Evolutionary conservation across 257 asterid genomes (phyloP).

Genomic region (Perilla frutescens): DNA sequence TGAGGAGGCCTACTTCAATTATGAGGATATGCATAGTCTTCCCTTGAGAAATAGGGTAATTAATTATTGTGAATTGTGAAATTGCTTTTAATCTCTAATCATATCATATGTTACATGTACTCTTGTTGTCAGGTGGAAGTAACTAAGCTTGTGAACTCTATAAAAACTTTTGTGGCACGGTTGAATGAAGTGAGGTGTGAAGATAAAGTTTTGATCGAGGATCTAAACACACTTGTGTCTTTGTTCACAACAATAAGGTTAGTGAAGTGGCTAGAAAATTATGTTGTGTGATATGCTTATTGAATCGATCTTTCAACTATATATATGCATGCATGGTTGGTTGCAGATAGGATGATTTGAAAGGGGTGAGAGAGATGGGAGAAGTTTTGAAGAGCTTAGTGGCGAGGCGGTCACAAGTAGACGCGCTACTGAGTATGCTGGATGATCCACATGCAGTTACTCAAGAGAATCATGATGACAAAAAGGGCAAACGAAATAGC

Average conservation of each 20-base stretch:
- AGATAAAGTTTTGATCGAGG: constrained; percentile 15
- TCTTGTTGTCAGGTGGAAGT: constrained; percentile 39
- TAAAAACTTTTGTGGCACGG: constrained; percentile 13
- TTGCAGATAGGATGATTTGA: constrained; percentile 25
- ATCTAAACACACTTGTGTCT: not conserved
- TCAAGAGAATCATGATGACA: not conserved
- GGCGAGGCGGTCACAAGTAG: constrained; percentile 32
- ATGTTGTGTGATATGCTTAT: not conserved
- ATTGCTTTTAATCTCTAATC: not conserved
- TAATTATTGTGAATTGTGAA: not conserved
- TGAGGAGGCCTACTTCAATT: constrained; percentile 21
- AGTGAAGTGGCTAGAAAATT: not conserved
- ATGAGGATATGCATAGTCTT: constrained; percentile 15
- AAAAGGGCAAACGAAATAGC: constrained; percentile 27
- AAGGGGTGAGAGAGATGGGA: constrained; percentile 23
- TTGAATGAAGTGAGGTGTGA: constrained; percentile 28
- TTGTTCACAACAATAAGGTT: constrained; percentile 10
- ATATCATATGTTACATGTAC: not conserved
- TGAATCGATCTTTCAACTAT: no score
- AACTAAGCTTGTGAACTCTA: constrained; percentile 7
- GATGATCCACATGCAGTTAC: not conserved
- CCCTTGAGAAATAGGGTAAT: constrained; percentile 46
- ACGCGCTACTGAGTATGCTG: not conserved
- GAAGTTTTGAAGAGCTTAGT: constrained; percentile 33
- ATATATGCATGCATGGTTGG: no score